A percentile compares a stretch with the other conserved stretches of the same genome.
These are phyloP conservation scores for Rhizomucor pusillus DNA, from an alignment of 371 early-diverging fungal species.

Conservation along the genomic window DNA sequence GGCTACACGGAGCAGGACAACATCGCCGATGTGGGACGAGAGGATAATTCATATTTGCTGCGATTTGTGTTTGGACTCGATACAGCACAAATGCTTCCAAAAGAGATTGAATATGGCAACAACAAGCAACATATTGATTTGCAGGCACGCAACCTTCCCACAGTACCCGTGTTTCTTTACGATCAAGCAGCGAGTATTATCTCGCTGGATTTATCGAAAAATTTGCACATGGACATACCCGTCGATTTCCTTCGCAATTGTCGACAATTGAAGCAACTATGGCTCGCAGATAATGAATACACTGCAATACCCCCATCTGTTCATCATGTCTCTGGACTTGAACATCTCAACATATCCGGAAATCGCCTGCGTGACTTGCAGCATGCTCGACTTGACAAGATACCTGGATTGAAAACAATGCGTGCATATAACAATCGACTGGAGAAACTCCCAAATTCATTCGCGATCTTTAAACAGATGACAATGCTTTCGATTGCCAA, in stretches of 20 bases:
- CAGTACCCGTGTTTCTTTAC: constrained; percentile 77
- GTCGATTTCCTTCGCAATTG: constrained; percentile 78
- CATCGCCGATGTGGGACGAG: constrained; percentile 72
- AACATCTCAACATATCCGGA: constrained; percentile 73
- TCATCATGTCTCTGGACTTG: constrained; percentile 54
- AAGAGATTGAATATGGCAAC: constrained; percentile 40
- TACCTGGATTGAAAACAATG: constrained; percentile 61
- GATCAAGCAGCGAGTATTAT: constrained; percentile 62
- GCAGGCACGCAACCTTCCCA: constrained; percentile 62
- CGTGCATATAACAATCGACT: constrained; percentile 76
- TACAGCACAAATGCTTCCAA: constrained; percentile 40
- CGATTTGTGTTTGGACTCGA: constrained; percentile 76
- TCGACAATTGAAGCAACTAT: constrained; percentile 60
- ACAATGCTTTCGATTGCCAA: constrained; percentile 74
- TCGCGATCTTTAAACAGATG: constrained; percentile 56
- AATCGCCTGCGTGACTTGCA: constrained; percentile 73
- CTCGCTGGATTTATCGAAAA: constrained; percentile 72
- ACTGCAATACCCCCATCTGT: constrained; percentile 62
- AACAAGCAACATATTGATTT: constrained; percentile 67
- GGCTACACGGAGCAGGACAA: constrained; percentile 79
- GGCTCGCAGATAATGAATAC: constrained; percentile 68
- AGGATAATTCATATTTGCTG: constrained; percentile 81
- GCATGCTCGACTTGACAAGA: constrained; percentile 59
- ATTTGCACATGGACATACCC: constrained; percentile 69
- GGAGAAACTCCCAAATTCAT: constrained; percentile 60